Evolutionary conservation across 495 filamentous ascomycete genomes (phyloP), one percentile per base, ranked within the genome.

Genomic region (Talaromyces borbonicus): DNA sequence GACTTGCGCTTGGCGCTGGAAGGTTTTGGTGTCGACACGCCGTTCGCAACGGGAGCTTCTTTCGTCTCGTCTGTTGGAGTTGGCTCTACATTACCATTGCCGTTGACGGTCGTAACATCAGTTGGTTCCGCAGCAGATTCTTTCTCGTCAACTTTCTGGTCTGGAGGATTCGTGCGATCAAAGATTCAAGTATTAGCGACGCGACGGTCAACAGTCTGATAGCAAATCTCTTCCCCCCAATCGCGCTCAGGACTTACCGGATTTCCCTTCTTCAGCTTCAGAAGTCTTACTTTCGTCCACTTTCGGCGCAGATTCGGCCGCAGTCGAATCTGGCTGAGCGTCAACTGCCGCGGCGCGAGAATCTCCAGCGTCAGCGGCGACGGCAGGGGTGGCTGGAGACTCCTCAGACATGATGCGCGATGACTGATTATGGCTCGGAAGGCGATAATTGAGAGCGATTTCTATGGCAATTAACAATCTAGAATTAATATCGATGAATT

Each of bases 1-100:
- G 83, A 86, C 70, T 88, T 90, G 61, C 87, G 73, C 61, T 69
- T 74, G 9, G 54, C 57, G 33, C 48, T 52, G 20, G 69, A 58
- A 36, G 52, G 49, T 50, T 72, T 71, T 8, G 65, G 56, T 11
- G 66, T 59, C 42, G 73, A 65, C 20, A 69, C 64, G 50, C 70
- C 71, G 55, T 74, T 74, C 25, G 63, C 56, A 2, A 50, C 41
- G 16, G 51, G 50, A 23, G 50, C 35, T 8, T 50, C 42, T 32
- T 52, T 42, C 29, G n/a, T n/a, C n/a, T n/a, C n/a, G n/a, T n/a
- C 33, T 20, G 33, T 19, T 11, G 16, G 8, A 8, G 16, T 15
- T 38, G 40, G 47, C 18, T 30, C 35, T 48, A 58, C 55, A 39
- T 58, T 44, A n/a, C 52, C 53, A 24, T 55, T 52, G 49, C 54